Base-by-base conservation (phyloP, 805 yeast genomes). In the Sugiyamaella smithiae region DNA sequence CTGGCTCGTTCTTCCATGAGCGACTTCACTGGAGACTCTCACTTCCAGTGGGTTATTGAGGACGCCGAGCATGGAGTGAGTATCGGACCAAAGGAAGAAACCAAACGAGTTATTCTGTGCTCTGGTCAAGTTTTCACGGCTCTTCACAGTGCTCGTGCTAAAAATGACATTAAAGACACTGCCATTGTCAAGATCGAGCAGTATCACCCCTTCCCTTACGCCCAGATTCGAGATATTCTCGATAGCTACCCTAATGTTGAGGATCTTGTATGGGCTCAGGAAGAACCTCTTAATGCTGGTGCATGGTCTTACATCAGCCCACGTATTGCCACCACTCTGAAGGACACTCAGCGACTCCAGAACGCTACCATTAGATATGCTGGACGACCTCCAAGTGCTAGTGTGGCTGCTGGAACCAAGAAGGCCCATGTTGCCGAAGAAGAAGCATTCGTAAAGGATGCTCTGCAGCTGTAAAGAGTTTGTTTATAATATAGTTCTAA, bases 201-300 rank as follows among this genome's bases (percentile, higher is more conserved):
- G 76, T 67, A 90, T 64, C 97, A 93, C 67, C 99, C 99, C 70
- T 93, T 93, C 97, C 99, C 99, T 71, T 93, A 75, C 73, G 90
- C 93, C 49, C 97, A 88, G 75, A 72, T 93, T 62, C 84, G 88
- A 66, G 97, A 91, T 59, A 73, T 88, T 23, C 73, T 93, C 61
- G 75, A 85, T 71, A 67, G 81, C 42, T 93, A 85, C 76, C 88
- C 95, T 63, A 82, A 81, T 68, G 67, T 84, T 54, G 83, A 85
- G 68, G 99, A 93, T 68, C 73, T 93, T 58, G 95, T 90, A 42
- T 93, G 90, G 91, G 85, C 95, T 72, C 99, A 93, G 76, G 99
- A 93, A 74, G 99, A 93, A 78, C 98, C 98, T 62, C 77, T 93
- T 73, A 93, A 93, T 76, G 91, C 91, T 83, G 99, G 99, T 71